A percentile compares a stretch with the other conserved stretches of the same genome.
Evolutionary conservation across 768 basidiomycete genomes (phyloP).

Genomic region (Mycena maculata): DNA sequence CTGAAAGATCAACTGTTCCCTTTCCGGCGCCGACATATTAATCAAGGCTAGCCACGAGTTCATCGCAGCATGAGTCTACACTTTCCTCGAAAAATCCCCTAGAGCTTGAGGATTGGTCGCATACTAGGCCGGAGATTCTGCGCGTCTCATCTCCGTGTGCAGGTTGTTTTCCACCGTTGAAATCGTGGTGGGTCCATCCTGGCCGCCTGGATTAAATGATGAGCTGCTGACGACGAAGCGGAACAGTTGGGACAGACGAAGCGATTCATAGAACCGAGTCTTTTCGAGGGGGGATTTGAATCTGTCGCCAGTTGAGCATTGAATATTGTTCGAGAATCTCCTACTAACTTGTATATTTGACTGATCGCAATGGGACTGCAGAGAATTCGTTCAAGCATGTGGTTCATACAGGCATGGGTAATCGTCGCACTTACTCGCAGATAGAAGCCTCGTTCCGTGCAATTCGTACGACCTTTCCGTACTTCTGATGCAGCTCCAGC

Average conservation of each 20-base stretch:
- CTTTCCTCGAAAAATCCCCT: not conserved
- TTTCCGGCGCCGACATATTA: not conserved
- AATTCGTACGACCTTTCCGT: constrained; percentile 15
- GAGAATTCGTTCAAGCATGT: too few relatives aligned
- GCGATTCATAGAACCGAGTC: constrained; percentile 16
- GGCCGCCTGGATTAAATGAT: not conserved
- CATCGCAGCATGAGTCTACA: not conserved
- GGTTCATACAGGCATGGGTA: not conserved
- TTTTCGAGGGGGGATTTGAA: constrained; percentile 23
- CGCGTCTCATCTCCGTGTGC: constrained; percentile 20
- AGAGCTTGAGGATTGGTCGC: constrained; percentile 1
- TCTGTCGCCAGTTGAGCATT: not conserved
- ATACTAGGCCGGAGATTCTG: constrained; percentile 20
- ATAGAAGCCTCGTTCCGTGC: constrained; percentile 22
- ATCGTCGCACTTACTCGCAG: constrained; percentile 16
- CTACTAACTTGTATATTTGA: constrained; percentile 20
- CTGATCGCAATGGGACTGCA: constrained; percentile 16
- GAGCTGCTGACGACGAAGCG: not conserved
- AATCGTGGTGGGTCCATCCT: constrained; percentile 11
- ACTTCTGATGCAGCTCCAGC: constrained; percentile 13
- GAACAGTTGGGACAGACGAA: constrained; percentile 5
- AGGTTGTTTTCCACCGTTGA: constrained; percentile 23
- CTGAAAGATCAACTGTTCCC: constrained; percentile 5
- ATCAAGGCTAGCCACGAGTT: not conserved
- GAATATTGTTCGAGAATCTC: not conserved